Evolutionary conservation across 1,284 basidiomycete species (phyloP), one percentile per base, ranked within the genome.

Genomic region (Singerocomus inundabilis): DNA sequence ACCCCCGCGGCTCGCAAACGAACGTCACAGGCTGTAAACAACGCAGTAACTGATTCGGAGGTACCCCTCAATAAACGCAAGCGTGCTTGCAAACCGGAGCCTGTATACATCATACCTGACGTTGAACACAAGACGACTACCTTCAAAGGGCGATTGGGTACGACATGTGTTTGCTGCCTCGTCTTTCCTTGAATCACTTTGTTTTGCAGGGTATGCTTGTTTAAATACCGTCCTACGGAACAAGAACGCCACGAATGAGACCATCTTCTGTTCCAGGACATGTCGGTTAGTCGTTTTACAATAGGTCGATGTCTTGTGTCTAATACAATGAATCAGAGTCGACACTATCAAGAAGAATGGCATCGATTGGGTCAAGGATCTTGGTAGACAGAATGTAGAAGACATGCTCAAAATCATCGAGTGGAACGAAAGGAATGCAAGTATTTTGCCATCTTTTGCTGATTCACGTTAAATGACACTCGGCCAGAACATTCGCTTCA

Each of bases 281-380:
- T 80, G 84, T 69, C 73, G 76, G 80, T 80, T 46, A 49, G 68
- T 54, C 9, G 24, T 9, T 15, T 28, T 12, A 43, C 24, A 5
- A 16, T 7, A 25, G 21, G 15, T 25, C 25, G 10, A 9, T 10
- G 38, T 9, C 28, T 16, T 5, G 13, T 11, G 12, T 36, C 44
- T 49, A 13, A 52, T 53, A 2, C 28, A 29, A 25, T 18, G 16
- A 2, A 16, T 18, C 50, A 82, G 89, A 40, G 84, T 92, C 37
- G 83, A 88, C 42, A 87, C 88, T 39, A 82, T 94, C 46, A 78
- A 82, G 57, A 90, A 92, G 61, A 86, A 91, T 56, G 91, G 92
- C 5, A 74, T 91, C 46, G 85, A 89, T 4, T 86, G 83, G 69
- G 84, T 85, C 24, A 91, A 91, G 64, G 84, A 88, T 29, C 72